Conservation (phyloP, 192 early-diverging fungal species). For the Gonapodya sp. region DNA sequence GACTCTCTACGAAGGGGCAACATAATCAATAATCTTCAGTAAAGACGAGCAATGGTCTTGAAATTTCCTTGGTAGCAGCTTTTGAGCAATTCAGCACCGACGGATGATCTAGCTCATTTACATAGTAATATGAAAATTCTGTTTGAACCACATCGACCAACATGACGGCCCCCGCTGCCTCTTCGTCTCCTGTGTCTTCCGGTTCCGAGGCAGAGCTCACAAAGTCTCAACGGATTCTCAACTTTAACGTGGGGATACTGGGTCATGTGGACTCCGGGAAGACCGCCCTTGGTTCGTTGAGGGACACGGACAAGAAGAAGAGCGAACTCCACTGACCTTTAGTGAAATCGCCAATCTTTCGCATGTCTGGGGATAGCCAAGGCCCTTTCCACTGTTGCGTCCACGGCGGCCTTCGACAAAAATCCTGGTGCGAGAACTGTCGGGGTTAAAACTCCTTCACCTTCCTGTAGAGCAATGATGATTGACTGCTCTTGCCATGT, state of each 20-base stretch:
- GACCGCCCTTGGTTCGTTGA: neutral
- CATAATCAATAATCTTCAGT: no score
- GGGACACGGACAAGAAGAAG: neutral
- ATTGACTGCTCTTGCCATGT: no score
- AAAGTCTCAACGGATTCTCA: neutral
- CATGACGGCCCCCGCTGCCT: neutral
- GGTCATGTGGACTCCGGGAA: slow-evolving; percentile 8
- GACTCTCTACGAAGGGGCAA: no score
- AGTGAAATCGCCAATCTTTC: neutral
- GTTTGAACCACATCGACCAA: no score
- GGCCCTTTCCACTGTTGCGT: slow-evolving; percentile 7
- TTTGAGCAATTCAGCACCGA: no score
- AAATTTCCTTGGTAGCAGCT: no score
- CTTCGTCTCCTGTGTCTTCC: neutral
- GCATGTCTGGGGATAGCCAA: neutral
- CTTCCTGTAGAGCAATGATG: no score
- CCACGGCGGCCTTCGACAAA: slow-evolving; percentile 8
- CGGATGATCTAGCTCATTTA: no score
- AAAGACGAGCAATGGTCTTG: no score
- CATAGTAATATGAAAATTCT: no score
- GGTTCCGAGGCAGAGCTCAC: neutral
- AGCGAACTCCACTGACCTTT: neutral
- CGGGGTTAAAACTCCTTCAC: no score
- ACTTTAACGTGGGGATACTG: neutral
- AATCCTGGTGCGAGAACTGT: neutral